Conservation (phyloP, 306 rosid genomes). For the Dicorynia guianensis region DNA sequence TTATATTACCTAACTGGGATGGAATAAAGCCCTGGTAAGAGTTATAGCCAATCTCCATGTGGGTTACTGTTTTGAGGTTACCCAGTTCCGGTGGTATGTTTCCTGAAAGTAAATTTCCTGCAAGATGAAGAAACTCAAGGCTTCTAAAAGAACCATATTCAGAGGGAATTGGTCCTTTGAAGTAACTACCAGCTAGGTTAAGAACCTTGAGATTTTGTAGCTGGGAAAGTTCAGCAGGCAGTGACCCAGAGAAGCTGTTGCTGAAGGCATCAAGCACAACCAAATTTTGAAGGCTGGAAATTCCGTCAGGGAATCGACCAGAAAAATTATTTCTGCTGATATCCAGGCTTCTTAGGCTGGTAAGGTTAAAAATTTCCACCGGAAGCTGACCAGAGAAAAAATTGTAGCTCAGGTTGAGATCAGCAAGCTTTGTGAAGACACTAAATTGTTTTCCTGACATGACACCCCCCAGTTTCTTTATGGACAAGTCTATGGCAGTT, state of each 20-base stretch:
- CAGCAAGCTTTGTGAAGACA: constrained; percentile 62
- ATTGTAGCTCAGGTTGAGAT: constrained; percentile 80
- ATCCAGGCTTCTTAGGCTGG: constrained; percentile 66
- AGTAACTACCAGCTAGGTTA: constrained; percentile 90
- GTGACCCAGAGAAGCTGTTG: constrained; percentile 83
- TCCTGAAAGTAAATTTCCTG: constrained; percentile 83
- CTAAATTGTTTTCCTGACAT: constrained; percentile 70
- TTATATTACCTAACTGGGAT: constrained; percentile 78
- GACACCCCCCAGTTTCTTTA: constrained; percentile 67
- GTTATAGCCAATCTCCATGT: constrained; percentile 94
- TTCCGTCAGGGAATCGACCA: constrained; percentile 74
- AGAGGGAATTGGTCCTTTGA: constrained; percentile 83
- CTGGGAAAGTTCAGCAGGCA: constrained; percentile 72
- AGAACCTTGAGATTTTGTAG: constrained; percentile 65
- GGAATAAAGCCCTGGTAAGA: constrained; percentile 71
- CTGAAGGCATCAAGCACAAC: constrained; percentile 80
- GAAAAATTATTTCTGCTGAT: constrained; percentile 92
- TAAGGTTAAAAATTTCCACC: constrained; percentile 68
- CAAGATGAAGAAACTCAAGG: constrained; percentile 86
- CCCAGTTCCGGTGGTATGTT: constrained; percentile 79
- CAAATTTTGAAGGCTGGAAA: constrained; percentile 58
- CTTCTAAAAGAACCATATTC: constrained; percentile 80
- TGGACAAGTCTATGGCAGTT: constrained; percentile 74
- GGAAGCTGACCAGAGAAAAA: constrained; percentile 80
- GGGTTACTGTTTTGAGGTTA: constrained; percentile 81